Evolutionary conservation across 139 green algal species (phyloP), one percentile per base, ranked within the genome.

Genomic region (Coelastrella sp.): DNA sequence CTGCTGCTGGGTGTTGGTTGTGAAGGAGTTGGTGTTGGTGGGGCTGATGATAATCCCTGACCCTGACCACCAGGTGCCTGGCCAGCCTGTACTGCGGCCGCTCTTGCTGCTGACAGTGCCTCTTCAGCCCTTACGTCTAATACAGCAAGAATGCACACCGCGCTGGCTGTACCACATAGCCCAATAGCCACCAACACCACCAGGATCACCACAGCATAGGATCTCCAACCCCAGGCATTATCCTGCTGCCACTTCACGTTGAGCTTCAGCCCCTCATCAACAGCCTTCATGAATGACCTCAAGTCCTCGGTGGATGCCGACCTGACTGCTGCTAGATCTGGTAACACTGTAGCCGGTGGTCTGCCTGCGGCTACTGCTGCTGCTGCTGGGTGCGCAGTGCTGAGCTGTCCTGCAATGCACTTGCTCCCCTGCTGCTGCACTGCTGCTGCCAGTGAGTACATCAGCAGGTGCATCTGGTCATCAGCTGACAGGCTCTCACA

Each of bases 41-140:
- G 32, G 32, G 32, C 32, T 47, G 32, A 47, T 47, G 32, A 47
- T 47, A 47, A 47, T 47, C 32, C 32, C 32, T 47, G 32, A 47
- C 32, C 32, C 32, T 47, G 32, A 47, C 32, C 32, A 47, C 32
- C 32, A 47, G 32, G 32, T 47, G 32, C 32, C 32, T 47, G 32
- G 32, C 32, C 11, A 13, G 61, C 61, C 8, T 10, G 10, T 71
- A 13, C 61, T 71, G 61, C 61, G 7, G 13, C 76, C 59, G 76
- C 76, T 82, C n/a, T 58, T 59, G 32, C 76, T 82, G 76, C 76
- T 60, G 76, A 20, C 32, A 82, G 22, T 19, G 76, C 76, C 17
- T 19, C 76, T 60, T 19, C n/a, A n/a, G 47, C 76, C 76, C 17
- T 14, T 14, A 58, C 76, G 11, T 19, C 22, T 77, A 47, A 47